A percentile compares a stretch with the other conserved stretches of the same genome.
These are phyloP conservation scores for Monsonia emarginata DNA, from an alignment of 441 rosid species.

Conservation along the genomic window DNA sequence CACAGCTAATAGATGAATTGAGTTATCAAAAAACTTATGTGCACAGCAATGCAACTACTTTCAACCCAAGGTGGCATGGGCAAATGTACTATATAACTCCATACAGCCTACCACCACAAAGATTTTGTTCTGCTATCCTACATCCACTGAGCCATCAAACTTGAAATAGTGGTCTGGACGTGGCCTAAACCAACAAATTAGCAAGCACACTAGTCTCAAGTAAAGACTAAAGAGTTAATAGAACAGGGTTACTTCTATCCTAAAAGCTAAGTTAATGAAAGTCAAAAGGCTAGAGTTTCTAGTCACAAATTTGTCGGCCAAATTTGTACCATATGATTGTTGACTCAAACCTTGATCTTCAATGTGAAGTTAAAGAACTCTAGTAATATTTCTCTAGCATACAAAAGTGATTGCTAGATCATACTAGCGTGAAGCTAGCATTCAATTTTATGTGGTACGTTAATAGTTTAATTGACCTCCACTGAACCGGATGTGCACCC, in stretches of 20 bases:
- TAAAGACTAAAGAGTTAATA: no score
- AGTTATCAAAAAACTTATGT: not conserved
- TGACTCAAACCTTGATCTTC: not conserved
- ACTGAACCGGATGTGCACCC: not conserved
- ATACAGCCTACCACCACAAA: not conserved
- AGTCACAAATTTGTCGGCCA: not conserved
- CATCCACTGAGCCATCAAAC: no score
- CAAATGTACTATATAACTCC: not conserved
- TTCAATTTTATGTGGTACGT: not conserved
- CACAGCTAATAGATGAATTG: not conserved
- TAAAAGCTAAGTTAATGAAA: not conserved
- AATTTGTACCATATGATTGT: no score
- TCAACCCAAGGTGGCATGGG: not conserved
- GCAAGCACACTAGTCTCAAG: no score
- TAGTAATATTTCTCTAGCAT: not conserved
- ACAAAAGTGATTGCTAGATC: not conserved
- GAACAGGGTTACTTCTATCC: no score
- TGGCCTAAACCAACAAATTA: no score
- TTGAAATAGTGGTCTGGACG: no score
- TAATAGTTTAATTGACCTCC: not conserved
- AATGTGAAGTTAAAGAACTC: not conserved
- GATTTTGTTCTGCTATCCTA: conserved; percentile 1
- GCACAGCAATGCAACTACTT: not conserved
- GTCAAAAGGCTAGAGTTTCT: not conserved
- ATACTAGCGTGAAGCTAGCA: not conserved